Evolutionary conservation across 768 basidiomycete genomes (phyloP), one percentile per base, ranked within the genome.

Genomic region (Hysterangium stoloniferum): DNA sequence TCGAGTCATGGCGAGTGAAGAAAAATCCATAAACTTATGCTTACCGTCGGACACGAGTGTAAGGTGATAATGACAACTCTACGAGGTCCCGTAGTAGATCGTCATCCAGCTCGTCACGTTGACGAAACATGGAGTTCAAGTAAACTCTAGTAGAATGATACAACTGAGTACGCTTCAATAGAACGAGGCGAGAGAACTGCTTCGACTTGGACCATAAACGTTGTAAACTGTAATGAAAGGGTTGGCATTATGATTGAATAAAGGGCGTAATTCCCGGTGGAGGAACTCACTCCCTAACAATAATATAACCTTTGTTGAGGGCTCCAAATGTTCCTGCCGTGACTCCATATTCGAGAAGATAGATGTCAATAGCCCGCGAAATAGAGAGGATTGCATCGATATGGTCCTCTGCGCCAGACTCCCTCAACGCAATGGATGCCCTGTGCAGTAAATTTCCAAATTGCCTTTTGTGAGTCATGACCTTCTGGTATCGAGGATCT

Each of bases 371-470:
- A 3, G 81, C 82, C 40, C 79, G 80, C 20, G 80, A 76, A 15
- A 89, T 77, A 32, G 72, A 71, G 29, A 88, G 75, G 28, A 95
- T 79, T 4, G 88, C 85, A 62, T 98, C 94, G 37, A 89, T 85
- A 54, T 89, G 86, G 61, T 91, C 87, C 63, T 90, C 88, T 29
- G 77, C 79, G 37, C 75, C 77, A 11, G 72, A 76, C 57, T 76
- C 73, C 32, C 79, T 77, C 33, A 92, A 67, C 13, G 78, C 71
- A 19, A 67, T 70, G 2, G 90, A 81, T 1, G 89, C 90, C 28
- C 67, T 67, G 53, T 86, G 79, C 32, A 88, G 65, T 9, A 88
- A 67, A 31, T 77, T 65, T 3, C 87, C 91, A 56, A 86, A 86
- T 13, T 80, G 75, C 22, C 67, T 60, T 28, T 85, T 79, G 56